A percentile compares a stretch with the other conserved stretches of the same genome.
Evolutionary conservation across 208 protist genomes (phyloP).

Genomic region (Crithidia thermophila): DNA sequence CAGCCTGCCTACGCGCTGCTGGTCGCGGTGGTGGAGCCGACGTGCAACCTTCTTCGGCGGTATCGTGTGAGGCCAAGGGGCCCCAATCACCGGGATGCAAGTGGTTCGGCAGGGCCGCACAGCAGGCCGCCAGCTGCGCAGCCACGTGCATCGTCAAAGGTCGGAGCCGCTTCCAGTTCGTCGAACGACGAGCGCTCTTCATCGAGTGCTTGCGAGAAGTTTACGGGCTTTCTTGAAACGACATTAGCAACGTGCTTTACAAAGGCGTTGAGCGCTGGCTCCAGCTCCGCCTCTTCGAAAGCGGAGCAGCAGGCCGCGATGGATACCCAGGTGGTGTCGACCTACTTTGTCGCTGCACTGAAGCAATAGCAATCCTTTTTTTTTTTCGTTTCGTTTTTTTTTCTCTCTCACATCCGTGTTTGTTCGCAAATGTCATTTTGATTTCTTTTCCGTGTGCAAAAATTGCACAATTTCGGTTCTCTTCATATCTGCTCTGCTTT

Average conservation of each 20-base stretch:
- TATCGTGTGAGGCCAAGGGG: background rate
- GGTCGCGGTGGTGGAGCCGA: slow-evolving; percentile 42
- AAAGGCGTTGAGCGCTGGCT: background rate
- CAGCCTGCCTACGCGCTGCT: slow-evolving; percentile 24
- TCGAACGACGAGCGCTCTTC: background rate
- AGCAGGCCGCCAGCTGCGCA: background rate
- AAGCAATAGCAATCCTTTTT: background rate
- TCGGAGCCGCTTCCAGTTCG: background rate
- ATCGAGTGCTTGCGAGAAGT: background rate
- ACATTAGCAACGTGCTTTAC: slow-evolving; percentile 14
- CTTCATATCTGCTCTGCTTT: no score
- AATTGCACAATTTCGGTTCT: no score
- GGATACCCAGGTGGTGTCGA: slow-evolving; percentile 11
- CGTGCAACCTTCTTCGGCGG: slow-evolving; percentile 41
- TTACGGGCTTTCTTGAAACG: slow-evolving; percentile 7
- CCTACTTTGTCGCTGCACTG: slow-evolving; percentile 11
- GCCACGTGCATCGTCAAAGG: background rate
- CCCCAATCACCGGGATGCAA: background rate
- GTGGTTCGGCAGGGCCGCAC: background rate
- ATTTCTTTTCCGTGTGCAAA: no score
- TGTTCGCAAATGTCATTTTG: no score
- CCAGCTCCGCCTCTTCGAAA: background rate
- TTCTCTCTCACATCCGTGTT: no score
- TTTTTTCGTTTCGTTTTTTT: background rate
- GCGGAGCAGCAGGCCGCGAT: slow-evolving; percentile 16